Evolutionary conservation across 805 yeast species (phyloP).

Genomic region (Huiozyma naganishii): DNA sequence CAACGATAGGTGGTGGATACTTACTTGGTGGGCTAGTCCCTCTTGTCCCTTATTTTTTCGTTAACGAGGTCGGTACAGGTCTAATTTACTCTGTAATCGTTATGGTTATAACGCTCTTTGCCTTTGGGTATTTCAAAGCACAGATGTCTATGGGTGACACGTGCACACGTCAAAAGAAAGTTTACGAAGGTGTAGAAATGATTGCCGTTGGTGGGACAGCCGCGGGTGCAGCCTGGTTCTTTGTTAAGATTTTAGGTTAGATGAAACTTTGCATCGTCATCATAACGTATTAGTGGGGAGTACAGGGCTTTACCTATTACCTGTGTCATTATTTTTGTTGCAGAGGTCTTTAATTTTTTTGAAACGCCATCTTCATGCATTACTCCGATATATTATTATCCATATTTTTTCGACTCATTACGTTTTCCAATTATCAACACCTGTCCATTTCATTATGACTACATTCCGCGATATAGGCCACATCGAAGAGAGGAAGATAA

Average conservation of each 20-base stretch:
- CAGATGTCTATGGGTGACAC: slow-evolving; percentile 74
- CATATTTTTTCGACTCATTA: too few relatives aligned
- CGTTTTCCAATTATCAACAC: too few relatives aligned
- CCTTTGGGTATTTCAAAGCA: slow-evolving; percentile 82
- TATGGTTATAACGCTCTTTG: slow-evolving; percentile 76
- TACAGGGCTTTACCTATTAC: too few relatives aligned
- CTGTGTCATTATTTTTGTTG: too few relatives aligned
- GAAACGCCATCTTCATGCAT: too few relatives aligned
- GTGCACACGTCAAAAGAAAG: slow-evolving; percentile 46
- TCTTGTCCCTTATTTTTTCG: slow-evolving; percentile 81
- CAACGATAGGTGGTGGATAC: slow-evolving; percentile 83
- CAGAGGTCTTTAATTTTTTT: too few relatives aligned
- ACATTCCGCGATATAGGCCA: too few relatives aligned
- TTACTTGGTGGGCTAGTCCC: slow-evolving; percentile 91
- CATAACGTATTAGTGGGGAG: too few relatives aligned
- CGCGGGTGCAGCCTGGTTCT: slow-evolving; percentile 92
- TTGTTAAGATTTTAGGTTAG: slow-evolving; percentile 63
- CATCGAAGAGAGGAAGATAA: too few relatives aligned
- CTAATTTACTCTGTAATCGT: slow-evolving; percentile 61
- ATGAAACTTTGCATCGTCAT: too few relatives aligned
- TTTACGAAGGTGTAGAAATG: slow-evolving; percentile 83
- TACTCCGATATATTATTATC: too few relatives aligned
- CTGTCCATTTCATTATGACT: too few relatives aligned
- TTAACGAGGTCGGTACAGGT: slow-evolving; percentile 64
- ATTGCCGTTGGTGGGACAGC: slow-evolving; percentile 92